These are phyloP conservation scores for Carex pumila DNA, from an alignment of 176 grass and related monocot species.

Conservation along the genomic window DNA sequence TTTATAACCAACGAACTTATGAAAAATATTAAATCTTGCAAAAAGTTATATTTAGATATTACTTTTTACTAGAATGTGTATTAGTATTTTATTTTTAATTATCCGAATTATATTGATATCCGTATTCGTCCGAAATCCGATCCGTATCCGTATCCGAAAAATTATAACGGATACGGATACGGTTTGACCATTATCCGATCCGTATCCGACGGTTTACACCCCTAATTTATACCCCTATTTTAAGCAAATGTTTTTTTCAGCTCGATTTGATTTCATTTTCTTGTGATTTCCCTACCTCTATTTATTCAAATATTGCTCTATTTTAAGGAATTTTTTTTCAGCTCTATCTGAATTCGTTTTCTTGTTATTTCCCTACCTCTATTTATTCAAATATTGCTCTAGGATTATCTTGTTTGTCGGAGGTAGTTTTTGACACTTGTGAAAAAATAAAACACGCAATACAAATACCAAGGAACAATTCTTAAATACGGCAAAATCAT, in stretches of 20 bases:
- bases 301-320: neutral
- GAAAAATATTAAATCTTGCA: too few species aligned
- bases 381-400: neutral
- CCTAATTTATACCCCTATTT: neutral
- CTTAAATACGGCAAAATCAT: neutral
- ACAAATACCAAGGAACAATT: neutral
- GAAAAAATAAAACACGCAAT: neutral
- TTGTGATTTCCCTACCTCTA: neutral
- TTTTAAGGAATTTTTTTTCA: neutral
- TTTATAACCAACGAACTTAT: too few species aligned
- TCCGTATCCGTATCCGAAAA: too few species aligned
- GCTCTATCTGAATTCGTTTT: neutral
- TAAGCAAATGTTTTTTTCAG: neutral
- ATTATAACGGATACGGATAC: too few species aligned
- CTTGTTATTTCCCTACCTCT: neutral
- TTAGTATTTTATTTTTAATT: too few species aligned
- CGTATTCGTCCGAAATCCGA: too few species aligned
- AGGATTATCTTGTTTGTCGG: neutral
- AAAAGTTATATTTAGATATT: too few species aligned
- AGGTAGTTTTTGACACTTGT: neutral
- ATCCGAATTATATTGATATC: too few species aligned
- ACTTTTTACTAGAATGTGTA: too few species aligned
- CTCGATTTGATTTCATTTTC: neutral
- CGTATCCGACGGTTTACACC: too few species aligned
- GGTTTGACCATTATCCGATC: too few species aligned